Evolutionary conservation across 345 rosid genomes (phyloP), one percentile per base, ranked within the genome.

Genomic region (Lumnitzera racemosa): DNA sequence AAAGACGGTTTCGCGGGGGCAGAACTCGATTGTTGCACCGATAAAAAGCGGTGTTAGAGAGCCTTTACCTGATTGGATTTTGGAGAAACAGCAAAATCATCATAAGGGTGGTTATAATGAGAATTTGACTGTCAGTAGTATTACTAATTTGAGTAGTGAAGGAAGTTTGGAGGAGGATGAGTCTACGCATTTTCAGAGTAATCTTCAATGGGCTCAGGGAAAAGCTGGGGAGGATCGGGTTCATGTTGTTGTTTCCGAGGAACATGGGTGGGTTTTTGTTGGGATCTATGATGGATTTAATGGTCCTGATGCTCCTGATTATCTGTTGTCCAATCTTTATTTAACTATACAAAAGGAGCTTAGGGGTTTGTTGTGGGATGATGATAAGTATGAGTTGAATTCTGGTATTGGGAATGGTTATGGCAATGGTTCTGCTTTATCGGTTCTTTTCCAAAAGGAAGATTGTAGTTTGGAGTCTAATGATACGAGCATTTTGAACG

Each of bases 211-310:
- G 99, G 99, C 99, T 27, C 97, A 90, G 46, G 99, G 99, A 13
- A 90, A 85, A 75, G 99, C 99, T 1, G 99, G 99, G 1, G 99
- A 94, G 73, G 99, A 94, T 84, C 84, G 99, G 16, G 97, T 94
- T n/a, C 99, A 94, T 29, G 91, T 90, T 7, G 99, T 94, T n/a
- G 86, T 90, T 36, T 94, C 99, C 15, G 97, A 94, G 65, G 97
- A 94, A 47, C 89, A 80, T 15, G 91, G 84, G 3, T 94, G 99
- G 99, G 84, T 94, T 48, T 94, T 94, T 49, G 96, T 90, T 12
- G 99, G 99, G 56, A 94, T 94, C 53, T 94, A 94, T 61, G 99
- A 94, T 60, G 99, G 99, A 31, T 94, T 94, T 75, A 94, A 86
- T 65, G 99, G 99, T 15, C 97, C 97, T 57, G 99, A 94, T 76